Evolutionary conservation across 306 rosid genomes (phyloP).

Genomic region (Lathyrus sativus): DNA sequence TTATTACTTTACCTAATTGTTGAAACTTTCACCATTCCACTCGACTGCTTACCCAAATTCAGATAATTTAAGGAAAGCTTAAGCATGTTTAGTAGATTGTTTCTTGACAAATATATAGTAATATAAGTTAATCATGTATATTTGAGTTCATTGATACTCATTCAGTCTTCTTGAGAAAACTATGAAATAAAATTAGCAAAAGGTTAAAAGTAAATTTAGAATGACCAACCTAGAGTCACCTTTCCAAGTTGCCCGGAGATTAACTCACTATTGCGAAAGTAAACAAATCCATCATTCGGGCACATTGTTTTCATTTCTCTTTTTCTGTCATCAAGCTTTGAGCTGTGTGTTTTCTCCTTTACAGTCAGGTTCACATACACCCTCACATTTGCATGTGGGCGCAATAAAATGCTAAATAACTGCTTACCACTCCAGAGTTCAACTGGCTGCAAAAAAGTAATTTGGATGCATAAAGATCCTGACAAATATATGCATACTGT

Average conservation of each 20-base stretch:
- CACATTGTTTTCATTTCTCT: conserved; percentile 79
- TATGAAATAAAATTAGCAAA: conserved; percentile 22
- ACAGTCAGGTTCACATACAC: conserved; percentile 84
- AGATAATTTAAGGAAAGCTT: conserved; percentile 25
- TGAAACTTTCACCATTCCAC: neutral
- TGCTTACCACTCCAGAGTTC: conserved; percentile 99
- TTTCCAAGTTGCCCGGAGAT: conserved; percentile 98
- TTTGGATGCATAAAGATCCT: neutral
- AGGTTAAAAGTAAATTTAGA: conserved; percentile 13
- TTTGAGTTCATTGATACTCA: conserved; percentile 12
- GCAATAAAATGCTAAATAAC: conserved; percentile 78
- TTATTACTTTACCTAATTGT: conserved; percentile 21
- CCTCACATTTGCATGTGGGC: conserved; percentile 78
- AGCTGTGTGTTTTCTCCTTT: conserved; percentile 66
- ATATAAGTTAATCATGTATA: conserved; percentile 7
- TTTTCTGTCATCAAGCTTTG: conserved; percentile 52
- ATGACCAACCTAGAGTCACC: conserved; percentile 81
- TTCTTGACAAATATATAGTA: conserved; percentile 19
- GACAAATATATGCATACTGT: conserved; percentile 19
- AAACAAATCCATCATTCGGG: conserved; percentile 85
- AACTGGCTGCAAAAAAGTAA: conserved; percentile 69
- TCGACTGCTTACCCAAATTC: neutral
- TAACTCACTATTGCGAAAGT: conserved; percentile 86
- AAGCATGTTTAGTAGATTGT: neutral
- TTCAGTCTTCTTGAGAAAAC: conserved; percentile 9